Base-by-base conservation (phyloP, 345 rosid species). In the Jatropha curcas region DNA sequence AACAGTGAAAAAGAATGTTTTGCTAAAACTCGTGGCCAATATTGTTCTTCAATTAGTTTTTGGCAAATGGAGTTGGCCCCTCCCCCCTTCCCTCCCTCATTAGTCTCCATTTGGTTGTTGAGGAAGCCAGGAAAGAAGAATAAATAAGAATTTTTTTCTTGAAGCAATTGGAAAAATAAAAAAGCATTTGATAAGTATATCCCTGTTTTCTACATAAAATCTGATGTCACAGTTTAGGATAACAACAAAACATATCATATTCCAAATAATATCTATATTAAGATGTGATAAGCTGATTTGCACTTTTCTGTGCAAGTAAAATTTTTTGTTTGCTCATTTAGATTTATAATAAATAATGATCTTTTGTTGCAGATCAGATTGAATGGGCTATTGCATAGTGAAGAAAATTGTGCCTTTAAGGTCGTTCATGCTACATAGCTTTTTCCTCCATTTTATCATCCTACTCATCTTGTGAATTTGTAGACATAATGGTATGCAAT, bases 341-440 rank as follows among this genome's bases (percentile, higher is more conserved):
- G 41, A 16, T 51, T 28, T 30, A 30, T 33, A 20, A n/a, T 63
- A 48, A n/a, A n/a, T n/a, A n/a, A n/a, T n/a, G 62, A 45, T 12
- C 33, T 33, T 72, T 22, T 73, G 81, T 61, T 85, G 84, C 92
- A 94, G 98, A 86, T 94, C 72, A 90, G 79, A 77, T 75, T 94
- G 86, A 94, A 88, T 78, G 98, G 98, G 58, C 89, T 94, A 72
- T 68, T 94, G 81, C 98, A 92, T 66, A 75, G 88, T 73, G 97
- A 92, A 55, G 98, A 90, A 74, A 85, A 80, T 74, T 84, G 87
- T 75, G 99, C 96, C 43, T 70, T 95, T 43, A 90, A 90, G 98
- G 98, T 94, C 50, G 50, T 67, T 63, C 65, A 46, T 25, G 39
- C 55, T 45, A 2, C 30, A 31, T 39, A 37, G 24, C 60, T 60